A percentile compares a stretch with the other conserved stretches of the same genome.
Evolutionary conservation across 108 stramenopile genomes (phyloP).

Genomic region (Cyclotella atomus): DNA sequence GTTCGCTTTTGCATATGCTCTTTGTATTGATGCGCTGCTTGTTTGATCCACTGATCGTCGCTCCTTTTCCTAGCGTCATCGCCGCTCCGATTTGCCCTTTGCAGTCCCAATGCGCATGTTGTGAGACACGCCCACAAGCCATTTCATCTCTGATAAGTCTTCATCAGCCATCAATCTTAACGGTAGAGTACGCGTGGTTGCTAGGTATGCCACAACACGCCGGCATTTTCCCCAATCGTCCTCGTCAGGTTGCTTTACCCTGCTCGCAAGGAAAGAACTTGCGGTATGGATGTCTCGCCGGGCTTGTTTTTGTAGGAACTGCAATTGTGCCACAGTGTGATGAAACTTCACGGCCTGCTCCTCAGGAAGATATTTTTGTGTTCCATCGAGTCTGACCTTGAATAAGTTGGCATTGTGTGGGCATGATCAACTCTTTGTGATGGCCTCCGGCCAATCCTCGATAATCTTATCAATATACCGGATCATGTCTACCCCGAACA

Average conservation of each 20-base stretch:
- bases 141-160: constrained; percentile 9
- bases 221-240: constrained; percentile 14
- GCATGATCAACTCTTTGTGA: neutral
- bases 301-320: neutral
- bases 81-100: constrained; percentile 54
- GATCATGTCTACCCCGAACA: neutral
- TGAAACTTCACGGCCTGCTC: neutral
- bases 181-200: neutral
- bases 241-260: constrained; percentile 16
- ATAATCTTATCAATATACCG: neutral
- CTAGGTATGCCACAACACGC: constrained; percentile 4
- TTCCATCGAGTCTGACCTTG: neutral
- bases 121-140: constrained; percentile 38
- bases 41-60: constrained; percentile 1
- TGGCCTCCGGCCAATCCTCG: neutral
- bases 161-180: constrained; percentile 4
- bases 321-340: neutral
- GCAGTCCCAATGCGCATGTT: constrained; percentile 49
- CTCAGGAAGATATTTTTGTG: neutral
- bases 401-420: neutral
- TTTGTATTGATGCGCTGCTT: constrained; percentile 45
- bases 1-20: constrained; percentile 38
- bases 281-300: constrained; percentile 5
- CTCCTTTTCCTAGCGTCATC: constrained; percentile 54
- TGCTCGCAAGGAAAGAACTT: constrained; percentile 2